phyloP scores from a whole-genome alignment of 108 stramenopile species.

The Pseudonitzschia multiseries region DNA sequence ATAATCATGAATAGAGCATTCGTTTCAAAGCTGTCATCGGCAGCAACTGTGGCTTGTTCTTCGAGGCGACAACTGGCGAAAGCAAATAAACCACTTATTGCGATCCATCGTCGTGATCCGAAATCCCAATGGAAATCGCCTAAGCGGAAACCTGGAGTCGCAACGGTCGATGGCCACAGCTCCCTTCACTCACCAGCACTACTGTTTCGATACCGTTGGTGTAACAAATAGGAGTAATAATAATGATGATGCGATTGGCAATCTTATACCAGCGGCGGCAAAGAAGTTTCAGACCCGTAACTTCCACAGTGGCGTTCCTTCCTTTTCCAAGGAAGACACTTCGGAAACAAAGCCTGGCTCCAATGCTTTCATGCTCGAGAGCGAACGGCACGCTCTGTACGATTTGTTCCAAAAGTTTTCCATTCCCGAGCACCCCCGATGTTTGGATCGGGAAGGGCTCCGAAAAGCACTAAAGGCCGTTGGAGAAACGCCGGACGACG shows the following conservation, averaged over 20 bases:
- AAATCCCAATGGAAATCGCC: background rate
- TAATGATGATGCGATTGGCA: background rate
- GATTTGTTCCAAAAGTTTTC: conserved; percentile 67
- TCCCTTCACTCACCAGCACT: background rate
- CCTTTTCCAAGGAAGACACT: background rate
- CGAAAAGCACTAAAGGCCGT: conserved; percentile 46
- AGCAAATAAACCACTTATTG: too few species aligned
- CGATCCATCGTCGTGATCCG: background rate
- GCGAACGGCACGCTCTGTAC: conserved; percentile 57
- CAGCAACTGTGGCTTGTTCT: background rate
- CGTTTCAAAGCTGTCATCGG: background rate
- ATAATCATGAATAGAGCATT: background rate
- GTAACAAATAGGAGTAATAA: too few species aligned
- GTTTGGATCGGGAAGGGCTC: conserved; percentile 60
- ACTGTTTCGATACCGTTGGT: background rate
- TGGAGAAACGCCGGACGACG: conserved; percentile 60
- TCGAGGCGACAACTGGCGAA: background rate
- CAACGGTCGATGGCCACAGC: background rate
- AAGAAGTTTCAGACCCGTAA: background rate
- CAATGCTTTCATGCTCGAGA: conserved; percentile 58
- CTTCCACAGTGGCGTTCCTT: background rate
- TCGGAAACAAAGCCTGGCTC: conserved; percentile 37
- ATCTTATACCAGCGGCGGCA: background rate
- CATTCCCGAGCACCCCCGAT: conserved; percentile 9
- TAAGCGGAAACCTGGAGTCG: background rate